Evolutionary conservation across 2,329 filamentous ascomycete species (phyloP), one percentile per base, ranked within the genome.

Genomic region (Cladophialophora immunda): DNA sequence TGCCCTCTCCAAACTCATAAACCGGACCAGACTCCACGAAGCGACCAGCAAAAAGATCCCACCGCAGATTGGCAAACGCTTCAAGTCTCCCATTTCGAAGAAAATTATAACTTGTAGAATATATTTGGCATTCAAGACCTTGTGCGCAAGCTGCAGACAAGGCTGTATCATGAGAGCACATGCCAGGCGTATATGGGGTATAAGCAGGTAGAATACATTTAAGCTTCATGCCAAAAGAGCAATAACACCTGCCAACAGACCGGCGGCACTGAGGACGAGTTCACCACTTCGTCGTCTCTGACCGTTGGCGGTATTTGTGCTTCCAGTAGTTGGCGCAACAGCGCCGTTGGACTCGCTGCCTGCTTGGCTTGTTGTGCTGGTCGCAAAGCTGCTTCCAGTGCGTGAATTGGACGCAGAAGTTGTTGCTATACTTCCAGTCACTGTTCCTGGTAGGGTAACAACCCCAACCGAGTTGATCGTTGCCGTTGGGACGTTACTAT

Each of bases 301-400:
- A 2, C 66, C 53, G 25, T 56, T 62, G 11, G 66, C 66, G 25
- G 58, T 62, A 17, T 68, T 68, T 25, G 66, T 68, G 38, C 59
- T 66, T 29, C 45, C 57, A 7, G 62, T 54, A 32, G 27, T 54
- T 22, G 58, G 27, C n/a, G 55, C 52, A 29, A 58, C 59, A 50
- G 41, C 22, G 30, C 45, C 45, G 25, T 25, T 62, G 3, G 62
- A 58, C 52, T 17, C 38, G 50, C 34, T 57, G 27, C 27, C 53
- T 36, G 45, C 27, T 9, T 32, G 17, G 50, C 55, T 63, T 7
- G 60, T 17, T 22, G 65, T 56, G 55, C 54, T 58, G 2, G 65
- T 63, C 6, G 53, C 52, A 22, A 58, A 63, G 5, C 66, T 62
- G 61, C 60, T 62, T 2, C 13, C 53, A 4, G 52, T 47, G n/a